phyloP scores from a whole-genome alignment of 2,329 filamentous ascomycete genomes.

The Proliferodiscus dingleyae region DNA sequence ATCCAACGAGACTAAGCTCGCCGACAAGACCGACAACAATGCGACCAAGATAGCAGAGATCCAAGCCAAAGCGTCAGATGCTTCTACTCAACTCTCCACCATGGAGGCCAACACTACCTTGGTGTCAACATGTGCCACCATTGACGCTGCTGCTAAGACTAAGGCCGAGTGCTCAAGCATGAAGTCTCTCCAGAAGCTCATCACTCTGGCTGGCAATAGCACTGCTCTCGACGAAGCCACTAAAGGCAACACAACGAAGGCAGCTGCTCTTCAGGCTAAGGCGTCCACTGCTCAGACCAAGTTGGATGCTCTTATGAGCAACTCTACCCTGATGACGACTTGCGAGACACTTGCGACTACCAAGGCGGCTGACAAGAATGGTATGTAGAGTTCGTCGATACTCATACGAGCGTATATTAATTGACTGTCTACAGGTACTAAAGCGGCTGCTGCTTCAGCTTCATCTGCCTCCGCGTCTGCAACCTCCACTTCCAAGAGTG shows the following conservation, averaged over 20 bases:
- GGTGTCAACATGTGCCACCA: slow-evolving; percentile 31
- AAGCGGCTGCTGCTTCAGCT: slow-evolving; percentile 12
- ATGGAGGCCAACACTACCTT: slow-evolving; percentile 36
- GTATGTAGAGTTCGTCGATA: slow-evolving; percentile 4
- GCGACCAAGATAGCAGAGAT: slow-evolving; percentile 34
- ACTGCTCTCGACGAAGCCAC: slow-evolving; percentile 32
- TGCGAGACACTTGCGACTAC: slow-evolving; percentile 3
- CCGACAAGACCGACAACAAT: slow-evolving; percentile 32
- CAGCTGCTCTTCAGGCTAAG: slow-evolving; percentile 32
- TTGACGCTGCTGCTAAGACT: slow-evolving; percentile 30
- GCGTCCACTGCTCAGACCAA: slow-evolving; percentile 26
- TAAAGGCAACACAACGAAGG: slow-evolving; percentile 34
- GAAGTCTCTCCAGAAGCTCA: slow-evolving; percentile 24
- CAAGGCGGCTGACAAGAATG: slow-evolving; percentile 8
- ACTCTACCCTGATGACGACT: slow-evolving; percentile 31
- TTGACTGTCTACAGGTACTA: slow-evolving; percentile 1
- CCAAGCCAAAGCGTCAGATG: slow-evolving; percentile 34
- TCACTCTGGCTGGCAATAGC: slow-evolving; percentile 29
- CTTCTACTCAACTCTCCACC: slow-evolving; percentile 28
- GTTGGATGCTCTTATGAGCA: slow-evolving; percentile 31
- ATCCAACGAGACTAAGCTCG: slow-evolving; percentile 34
- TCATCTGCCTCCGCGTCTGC: slow-evolving; percentile 5
- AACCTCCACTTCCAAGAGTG: slow-evolving; percentile 10
- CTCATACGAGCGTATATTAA: not conserved
- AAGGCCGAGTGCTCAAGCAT: slow-evolving; percentile 28